Conservation (phyloP, 2,329 filamentous ascomycete species). For the Dothistroma septosporum region DNA sequence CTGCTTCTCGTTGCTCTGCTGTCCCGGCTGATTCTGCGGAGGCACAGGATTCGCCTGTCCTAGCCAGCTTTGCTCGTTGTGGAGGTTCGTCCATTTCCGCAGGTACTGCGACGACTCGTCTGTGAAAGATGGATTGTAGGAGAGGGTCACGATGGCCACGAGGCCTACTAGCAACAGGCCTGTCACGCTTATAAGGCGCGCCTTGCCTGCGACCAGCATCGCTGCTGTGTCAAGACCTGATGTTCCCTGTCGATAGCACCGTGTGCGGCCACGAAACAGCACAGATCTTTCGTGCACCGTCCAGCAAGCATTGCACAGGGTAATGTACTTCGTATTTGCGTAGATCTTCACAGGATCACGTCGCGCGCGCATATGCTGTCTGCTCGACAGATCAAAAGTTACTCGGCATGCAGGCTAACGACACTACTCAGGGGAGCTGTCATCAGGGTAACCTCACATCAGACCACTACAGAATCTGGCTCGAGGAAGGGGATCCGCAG, state of each 20-base stretch:
- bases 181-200: slow-evolving; percentile 2
- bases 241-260: background rate
- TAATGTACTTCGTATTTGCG: background rate
- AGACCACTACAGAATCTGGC: background rate
- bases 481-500: background rate
- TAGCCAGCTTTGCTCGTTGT: slow-evolving; percentile 4
- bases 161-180: slow-evolving; percentile 5
- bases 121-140: slow-evolving; percentile 6
- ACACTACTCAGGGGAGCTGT: background rate
- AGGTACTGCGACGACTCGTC: slow-evolving; percentile 4
- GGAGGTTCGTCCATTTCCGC: slow-evolving; percentile 2
- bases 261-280: background rate
- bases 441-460: background rate
- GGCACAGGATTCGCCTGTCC: background rate
- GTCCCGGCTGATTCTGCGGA: slow-evolving; percentile 1
- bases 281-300: background rate
- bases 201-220: slow-evolving; percentile 7
- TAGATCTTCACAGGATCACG: background rate
- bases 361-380: background rate
- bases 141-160: slow-evolving; percentile 4
- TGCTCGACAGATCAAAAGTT: background rate
- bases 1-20: background rate
- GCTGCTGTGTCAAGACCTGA: background rate
- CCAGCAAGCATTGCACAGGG: background rate
- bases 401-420: background rate